phyloP scores from a whole-genome alignment of 768 basidiomycete genomes.

The Termitomyces sp. region DNA sequence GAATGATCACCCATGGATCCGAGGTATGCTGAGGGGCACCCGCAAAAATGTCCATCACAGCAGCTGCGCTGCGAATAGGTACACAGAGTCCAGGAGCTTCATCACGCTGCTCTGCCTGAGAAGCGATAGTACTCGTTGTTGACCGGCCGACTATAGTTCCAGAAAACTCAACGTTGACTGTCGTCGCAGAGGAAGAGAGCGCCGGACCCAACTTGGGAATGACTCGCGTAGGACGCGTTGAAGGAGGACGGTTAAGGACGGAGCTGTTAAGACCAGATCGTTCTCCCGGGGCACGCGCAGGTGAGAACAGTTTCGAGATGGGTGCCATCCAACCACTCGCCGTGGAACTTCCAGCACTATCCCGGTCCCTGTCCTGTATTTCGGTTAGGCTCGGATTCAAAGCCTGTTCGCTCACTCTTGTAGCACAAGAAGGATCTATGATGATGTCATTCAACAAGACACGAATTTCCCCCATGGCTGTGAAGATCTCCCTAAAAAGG shows the following conservation, averaged over 20 bases:
- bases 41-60: slow-evolving; percentile 87
- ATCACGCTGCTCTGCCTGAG: slow-evolving; percentile 14
- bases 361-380: slow-evolving; percentile 30
- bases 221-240: slow-evolving; percentile 32
- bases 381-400: slow-evolving; percentile 54
- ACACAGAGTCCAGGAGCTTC: slow-evolving; percentile 1
- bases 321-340: slow-evolving; percentile 78
- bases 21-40: slow-evolving; percentile 61
- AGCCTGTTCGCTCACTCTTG: slow-evolving; percentile 64
- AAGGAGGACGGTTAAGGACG: slow-evolving; percentile 8
- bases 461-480: slow-evolving; percentile 77
- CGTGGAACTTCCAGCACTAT: slow-evolving; percentile 21
- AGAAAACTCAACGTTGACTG: slow-evolving; percentile 95
- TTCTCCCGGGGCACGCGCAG: slow-evolving; percentile 16
- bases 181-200: slow-evolving; percentile 82
- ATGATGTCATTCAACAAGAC: slow-evolving; percentile 84
- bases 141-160: slow-evolving; percentile 47
- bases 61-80: slow-evolving; percentile 15
- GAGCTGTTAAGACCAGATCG: slow-evolving; percentile 17
- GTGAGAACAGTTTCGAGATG: slow-evolving; percentile 71
- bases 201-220: slow-evolving; percentile 83
- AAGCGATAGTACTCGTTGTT: slow-evolving; percentile 32
- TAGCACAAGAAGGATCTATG: slow-evolving; percentile 77
- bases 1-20: slow-evolving; percentile 68
- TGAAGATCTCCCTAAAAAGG: slow-evolving; percentile 78